A percentile compares a stretch with the other conserved stretches of the same genome.
phyloP scores from a whole-genome alignment of 2,329 filamentous ascomycete genomes.

The Fusarium sp. region DNA sequence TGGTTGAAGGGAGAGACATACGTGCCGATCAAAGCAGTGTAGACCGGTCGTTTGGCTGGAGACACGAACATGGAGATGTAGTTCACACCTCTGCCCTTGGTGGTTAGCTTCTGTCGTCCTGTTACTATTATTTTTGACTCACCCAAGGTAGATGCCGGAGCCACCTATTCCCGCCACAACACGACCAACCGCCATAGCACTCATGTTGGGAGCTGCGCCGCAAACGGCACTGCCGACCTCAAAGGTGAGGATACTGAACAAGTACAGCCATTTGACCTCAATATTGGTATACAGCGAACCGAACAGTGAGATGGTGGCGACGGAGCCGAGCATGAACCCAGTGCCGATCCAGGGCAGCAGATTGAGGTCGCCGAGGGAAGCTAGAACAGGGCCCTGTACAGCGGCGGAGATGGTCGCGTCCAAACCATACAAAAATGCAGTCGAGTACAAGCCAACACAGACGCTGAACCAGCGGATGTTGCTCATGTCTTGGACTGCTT shows the following conservation, averaged over 20 bases:
- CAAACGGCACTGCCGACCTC: not conserved
- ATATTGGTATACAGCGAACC: not conserved
- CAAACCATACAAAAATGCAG: not conserved
- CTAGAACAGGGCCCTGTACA: not conserved
- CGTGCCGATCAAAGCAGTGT: too few species aligned
- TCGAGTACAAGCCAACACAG: too few species aligned
- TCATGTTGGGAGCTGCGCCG: not conserved
- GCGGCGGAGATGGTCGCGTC: not conserved
- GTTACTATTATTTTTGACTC: too few species aligned
- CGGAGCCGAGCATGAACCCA: not conserved
- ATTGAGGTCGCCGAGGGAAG: not conserved
- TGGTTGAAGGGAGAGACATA: too few species aligned
- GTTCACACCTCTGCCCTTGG: too few species aligned
- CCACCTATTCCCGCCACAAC: not conserved
- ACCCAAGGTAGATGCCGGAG: conserved; percentile 1
- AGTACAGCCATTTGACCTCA: conserved; percentile 2
- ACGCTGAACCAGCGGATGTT: too few species aligned
- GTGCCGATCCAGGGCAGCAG: conserved; percentile 1
- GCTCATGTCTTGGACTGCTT: too few species aligned
- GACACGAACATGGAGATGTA: too few species aligned
- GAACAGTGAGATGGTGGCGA: not conserved
- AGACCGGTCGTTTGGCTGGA: too few species aligned
- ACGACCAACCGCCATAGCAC: not conserved
- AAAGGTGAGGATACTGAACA: not conserved
- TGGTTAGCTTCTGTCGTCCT: too few species aligned